Percentiles rank a stretch among this genome's conserved stretches.
Evolutionary conservation across 495 filamentous ascomycete species (phyloP).

Genomic region (Penicillium manginii): DNA sequence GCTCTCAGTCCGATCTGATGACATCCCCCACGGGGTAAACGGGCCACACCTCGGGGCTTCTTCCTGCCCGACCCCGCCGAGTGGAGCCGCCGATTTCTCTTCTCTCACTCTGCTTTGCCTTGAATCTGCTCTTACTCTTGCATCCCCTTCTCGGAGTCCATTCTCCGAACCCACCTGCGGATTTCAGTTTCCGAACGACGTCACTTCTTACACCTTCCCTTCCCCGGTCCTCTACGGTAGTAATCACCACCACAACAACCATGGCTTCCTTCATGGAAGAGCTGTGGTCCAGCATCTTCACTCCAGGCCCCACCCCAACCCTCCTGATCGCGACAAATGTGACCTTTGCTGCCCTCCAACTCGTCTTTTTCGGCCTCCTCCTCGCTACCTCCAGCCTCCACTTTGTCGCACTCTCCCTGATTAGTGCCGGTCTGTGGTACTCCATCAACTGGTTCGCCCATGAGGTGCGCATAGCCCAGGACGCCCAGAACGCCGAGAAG

Average conservation of each 20-base stretch:
- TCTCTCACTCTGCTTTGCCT: too few relatives aligned
- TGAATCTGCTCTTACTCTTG: not conserved
- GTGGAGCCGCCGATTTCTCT: not conserved
- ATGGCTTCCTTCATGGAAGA: constrained; percentile 84
- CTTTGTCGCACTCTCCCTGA: constrained; percentile 76
- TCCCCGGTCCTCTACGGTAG: not conserved
- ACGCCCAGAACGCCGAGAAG: constrained; percentile 58
- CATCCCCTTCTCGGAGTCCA: constrained; percentile 5
- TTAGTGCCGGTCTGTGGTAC: constrained; percentile 85
- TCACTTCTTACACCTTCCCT: constrained; percentile 16
- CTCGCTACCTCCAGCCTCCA: constrained; percentile 84
- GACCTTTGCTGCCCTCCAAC: constrained; percentile 82
- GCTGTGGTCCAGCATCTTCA: constrained; percentile 91
- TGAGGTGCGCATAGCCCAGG: constrained; percentile 68
- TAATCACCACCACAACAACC: constrained; percentile 14
- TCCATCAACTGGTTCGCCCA: constrained; percentile 95
- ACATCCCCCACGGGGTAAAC: constrained; percentile 10
- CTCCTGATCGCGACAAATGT: constrained; percentile 89
- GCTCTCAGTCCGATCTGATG: not conserved
- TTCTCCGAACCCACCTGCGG: constrained; percentile 12
- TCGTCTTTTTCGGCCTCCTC: constrained; percentile 75
- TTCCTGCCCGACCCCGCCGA: constrained; percentile 3
- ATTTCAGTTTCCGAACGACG: constrained; percentile 32
- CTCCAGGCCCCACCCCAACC: constrained; percentile 82
- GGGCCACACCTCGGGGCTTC: not conserved